Evolutionary conservation across 805 yeast genomes (phyloP).

Genomic region (Ogataea paraovalis): DNA sequence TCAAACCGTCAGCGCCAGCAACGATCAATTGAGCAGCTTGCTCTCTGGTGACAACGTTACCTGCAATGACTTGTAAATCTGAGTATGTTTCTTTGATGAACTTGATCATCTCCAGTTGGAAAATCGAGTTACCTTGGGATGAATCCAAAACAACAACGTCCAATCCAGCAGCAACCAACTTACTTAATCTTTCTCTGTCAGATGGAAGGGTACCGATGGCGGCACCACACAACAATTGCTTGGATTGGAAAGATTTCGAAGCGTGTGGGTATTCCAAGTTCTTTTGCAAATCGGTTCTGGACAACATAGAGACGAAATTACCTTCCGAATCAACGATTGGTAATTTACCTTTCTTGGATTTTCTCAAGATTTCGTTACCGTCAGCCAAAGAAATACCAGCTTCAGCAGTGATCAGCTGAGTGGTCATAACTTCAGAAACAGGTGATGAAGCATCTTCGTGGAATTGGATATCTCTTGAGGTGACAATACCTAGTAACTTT

Average conservation of each 20-base stretch:
- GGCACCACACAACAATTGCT: constrained; percentile 98
- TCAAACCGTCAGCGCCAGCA: constrained; percentile 96
- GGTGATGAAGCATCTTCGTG: constrained; percentile 63
- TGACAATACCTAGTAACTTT: constrained; percentile 89
- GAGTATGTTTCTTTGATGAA: constrained; percentile 83
- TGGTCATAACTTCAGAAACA: constrained; percentile 85
- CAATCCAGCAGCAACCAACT: constrained; percentile 92
- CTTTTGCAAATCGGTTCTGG: constrained; percentile 96
- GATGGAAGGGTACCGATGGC: constrained; percentile 92
- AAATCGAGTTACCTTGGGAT: constrained; percentile 94
- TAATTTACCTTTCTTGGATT: constrained; percentile 95
- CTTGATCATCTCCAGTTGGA: constrained; percentile 90
- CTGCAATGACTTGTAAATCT: constrained; percentile 85
- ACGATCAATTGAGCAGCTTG: constrained; percentile 94
- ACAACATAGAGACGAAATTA: constrained; percentile 79
- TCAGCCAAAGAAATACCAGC: constrained; percentile 76
- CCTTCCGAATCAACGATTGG: constrained; percentile 82
- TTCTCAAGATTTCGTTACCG: constrained; percentile 87
- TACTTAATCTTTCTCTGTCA: constrained; percentile 78
- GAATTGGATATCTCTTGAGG: constrained; percentile 97
- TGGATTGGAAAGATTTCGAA: constrained; percentile 86
- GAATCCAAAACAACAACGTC: constrained; percentile 96
- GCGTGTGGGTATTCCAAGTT: constrained; percentile 92
- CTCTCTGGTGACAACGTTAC: constrained; percentile 98
- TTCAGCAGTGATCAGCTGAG: constrained; percentile 76